These are phyloP conservation scores for Taphrina sp. DNA, from an alignment of 1,139 yeast genomes.

Conservation along the genomic window DNA sequence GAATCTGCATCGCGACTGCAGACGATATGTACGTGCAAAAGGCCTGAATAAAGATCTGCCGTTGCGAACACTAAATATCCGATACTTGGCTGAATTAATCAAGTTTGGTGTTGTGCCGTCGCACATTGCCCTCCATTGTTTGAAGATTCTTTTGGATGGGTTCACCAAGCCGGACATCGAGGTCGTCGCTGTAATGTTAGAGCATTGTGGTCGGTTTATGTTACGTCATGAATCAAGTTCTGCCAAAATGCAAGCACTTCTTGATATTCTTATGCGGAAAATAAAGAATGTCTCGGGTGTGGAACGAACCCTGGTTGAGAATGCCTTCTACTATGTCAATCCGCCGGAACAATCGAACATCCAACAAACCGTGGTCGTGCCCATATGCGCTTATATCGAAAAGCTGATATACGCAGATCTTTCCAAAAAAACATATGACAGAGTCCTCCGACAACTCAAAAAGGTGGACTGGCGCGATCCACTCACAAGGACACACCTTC, in stretches of 20 bases:
- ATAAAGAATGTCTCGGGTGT: constrained; percentile 54
- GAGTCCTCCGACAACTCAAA: constrained; percentile 49
- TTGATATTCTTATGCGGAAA: constrained; percentile 56
- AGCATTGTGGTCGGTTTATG: constrained; percentile 69
- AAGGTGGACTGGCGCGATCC: constrained; percentile 53
- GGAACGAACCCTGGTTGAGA: constrained; percentile 60
- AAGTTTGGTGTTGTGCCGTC: constrained; percentile 75
- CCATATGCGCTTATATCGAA: constrained; percentile 44
- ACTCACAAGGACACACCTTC: constrained; percentile 48
- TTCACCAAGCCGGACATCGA: constrained; percentile 63
- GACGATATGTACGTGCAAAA: constrained; percentile 41
- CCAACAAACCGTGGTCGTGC: constrained; percentile 41
- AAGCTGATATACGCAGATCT: constrained; percentile 52
- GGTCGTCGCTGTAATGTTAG: constrained; percentile 64
- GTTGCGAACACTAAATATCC: constrained; percentile 52
- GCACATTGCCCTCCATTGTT: constrained; percentile 61
- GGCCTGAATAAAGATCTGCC: constrained; percentile 48
- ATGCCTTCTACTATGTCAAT: constrained; percentile 58
- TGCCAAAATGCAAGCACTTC: constrained; percentile 62
- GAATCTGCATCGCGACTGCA: constrained; percentile 59
- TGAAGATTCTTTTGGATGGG: constrained; percentile 53
- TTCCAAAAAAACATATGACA: constrained; percentile 45
- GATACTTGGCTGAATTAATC: constrained; percentile 69
- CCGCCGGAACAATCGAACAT: constrained; percentile 52
- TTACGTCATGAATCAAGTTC: constrained; percentile 61